Base-by-base conservation (phyloP, 495 filamentous ascomycete species). In the Aspergillus hancockii region DNA sequence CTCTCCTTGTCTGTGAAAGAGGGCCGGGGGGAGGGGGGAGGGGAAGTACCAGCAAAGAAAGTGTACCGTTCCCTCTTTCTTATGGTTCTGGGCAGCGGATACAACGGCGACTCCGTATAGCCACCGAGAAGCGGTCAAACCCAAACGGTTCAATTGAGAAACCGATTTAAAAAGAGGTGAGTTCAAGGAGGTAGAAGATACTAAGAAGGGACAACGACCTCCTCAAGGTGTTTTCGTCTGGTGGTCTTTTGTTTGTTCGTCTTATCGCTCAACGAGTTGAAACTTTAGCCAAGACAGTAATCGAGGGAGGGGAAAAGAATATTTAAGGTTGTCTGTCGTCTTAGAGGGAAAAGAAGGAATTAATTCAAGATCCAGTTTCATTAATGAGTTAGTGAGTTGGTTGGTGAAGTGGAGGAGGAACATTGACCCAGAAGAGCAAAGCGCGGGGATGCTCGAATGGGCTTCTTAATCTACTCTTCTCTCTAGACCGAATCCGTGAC, bases 21-120 rank as follows among this genome's bases (percentile, higher is more conserved):
- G 21, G 47, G 46, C 14, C 38, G 46, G 25, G 50, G 28, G 32
- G 8, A 23, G 3, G 47, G 46, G 12, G 19, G 46, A 16, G 50
- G 28, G 32, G 8, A 23, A 1, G 2, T n/a, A 14, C 19, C 43
- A 47, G 43, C 19, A 47, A 21, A 16, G 21, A 47, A 47, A 10
- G 13, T n/a, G 14, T 21, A 21, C 41, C 3, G 19, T 36, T 59
- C n/a, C 52, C 51, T 58, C 22, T 50, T 46, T 55, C 45, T 36
- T 40, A 57, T 38, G 60, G 53, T 62, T 65, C 59, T 43, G 57
- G 12, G 54, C 52, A 41, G 59, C 57, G 61, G 61, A 59, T 63
- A 63, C 61, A 54, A 47, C 56, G 61, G 61, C 58, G n/a, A 36
- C 54, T 59, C 53, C 43, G 54, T 52, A 16, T 18, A 47, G 22